These are phyloP conservation scores for Lasiodiplodia hormozganensis DNA, from an alignment of 2,329 filamentous ascomycete species.

Conservation along the genomic window DNA sequence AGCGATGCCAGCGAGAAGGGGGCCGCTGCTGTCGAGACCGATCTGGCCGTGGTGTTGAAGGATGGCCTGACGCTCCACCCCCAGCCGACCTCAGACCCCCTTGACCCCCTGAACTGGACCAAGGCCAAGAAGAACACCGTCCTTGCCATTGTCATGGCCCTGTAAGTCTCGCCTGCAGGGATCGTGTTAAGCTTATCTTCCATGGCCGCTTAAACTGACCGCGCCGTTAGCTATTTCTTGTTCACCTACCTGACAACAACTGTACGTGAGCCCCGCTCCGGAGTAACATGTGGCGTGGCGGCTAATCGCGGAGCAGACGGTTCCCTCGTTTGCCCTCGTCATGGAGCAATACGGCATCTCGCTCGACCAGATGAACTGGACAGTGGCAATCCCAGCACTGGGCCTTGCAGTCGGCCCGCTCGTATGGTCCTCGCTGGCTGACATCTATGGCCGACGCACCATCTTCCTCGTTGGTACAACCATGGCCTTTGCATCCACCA, in stretches of 20 bases:
- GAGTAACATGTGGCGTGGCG: background rate
- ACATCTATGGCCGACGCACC: constrained; percentile 47
- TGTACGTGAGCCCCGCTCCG: constrained; percentile 33
- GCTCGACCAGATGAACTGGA: constrained; percentile 60
- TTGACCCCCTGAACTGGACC: constrained; percentile 48
- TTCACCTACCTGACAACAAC: constrained; percentile 66
- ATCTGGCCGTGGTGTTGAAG: constrained; percentile 26
- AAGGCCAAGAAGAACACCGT: constrained; percentile 51
- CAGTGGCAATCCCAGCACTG: constrained; percentile 55
- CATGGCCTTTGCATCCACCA: constrained; percentile 52
- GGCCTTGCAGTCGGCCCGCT: constrained; percentile 41
- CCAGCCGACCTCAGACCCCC: constrained; percentile 40
- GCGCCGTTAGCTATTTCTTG: constrained; percentile 57
- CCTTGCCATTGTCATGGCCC: constrained; percentile 60
- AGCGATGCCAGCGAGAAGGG: constrained; percentile 13
- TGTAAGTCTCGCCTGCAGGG: constrained; percentile 45
- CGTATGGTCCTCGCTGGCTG: constrained; percentile 42
- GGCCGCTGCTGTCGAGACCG: constrained; percentile 8
- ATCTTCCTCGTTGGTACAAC: constrained; percentile 56
- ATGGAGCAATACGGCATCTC: constrained; percentile 53
- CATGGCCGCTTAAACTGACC: background rate
- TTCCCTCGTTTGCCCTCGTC: constrained; percentile 60
- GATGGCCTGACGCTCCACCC: constrained; percentile 49
- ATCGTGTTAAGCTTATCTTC: too few relatives aligned
- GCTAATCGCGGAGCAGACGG: constrained; percentile 32